Percentiles rank a stretch among this genome's conserved stretches.
Conservation (phyloP, 495 filamentous ascomycete genomes). For the Penicillium psychrofluorescens region DNA sequence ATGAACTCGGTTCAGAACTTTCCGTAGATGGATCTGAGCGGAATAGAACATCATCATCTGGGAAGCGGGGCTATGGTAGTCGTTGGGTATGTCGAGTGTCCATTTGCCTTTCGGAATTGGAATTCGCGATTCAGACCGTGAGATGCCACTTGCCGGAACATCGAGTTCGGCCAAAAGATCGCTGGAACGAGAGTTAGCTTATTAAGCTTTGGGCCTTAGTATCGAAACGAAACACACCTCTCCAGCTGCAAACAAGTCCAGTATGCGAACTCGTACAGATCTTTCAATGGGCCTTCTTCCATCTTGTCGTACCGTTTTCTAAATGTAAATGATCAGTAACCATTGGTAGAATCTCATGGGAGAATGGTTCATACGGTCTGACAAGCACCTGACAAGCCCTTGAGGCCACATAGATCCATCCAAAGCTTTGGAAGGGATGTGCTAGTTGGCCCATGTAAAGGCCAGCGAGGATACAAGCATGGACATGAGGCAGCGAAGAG, state of each 20-base stretch:
- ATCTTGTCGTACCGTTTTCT: slow-evolving; percentile 31
- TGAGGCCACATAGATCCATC: slow-evolving; percentile 76
- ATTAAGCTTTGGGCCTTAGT: neutral
- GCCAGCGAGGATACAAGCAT: slow-evolving; percentile 79
- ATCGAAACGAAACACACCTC: slow-evolving; percentile 47
- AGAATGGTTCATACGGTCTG: slow-evolving; percentile 50
- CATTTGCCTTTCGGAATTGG: slow-evolving; percentile 46
- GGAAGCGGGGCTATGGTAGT: slow-evolving; percentile 19
- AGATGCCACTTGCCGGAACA: slow-evolving; percentile 70
- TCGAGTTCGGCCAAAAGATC: slow-evolving; percentile 89
- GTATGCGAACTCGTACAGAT: slow-evolving; percentile 68
- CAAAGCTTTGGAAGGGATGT: slow-evolving; percentile 82
- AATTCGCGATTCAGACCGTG: slow-evolving; percentile 63
- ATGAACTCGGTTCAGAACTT: slow-evolving; percentile 78
- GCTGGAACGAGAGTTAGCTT: slow-evolving; percentile 33
- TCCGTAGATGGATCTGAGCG: slow-evolving; percentile 79
- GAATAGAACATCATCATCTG: slow-evolving; percentile 67
- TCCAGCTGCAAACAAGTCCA: slow-evolving; percentile 95
- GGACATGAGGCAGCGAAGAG: slow-evolving; percentile 71
- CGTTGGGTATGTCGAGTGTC: slow-evolving; percentile 24
- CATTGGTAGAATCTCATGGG: no score
- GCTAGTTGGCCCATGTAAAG: slow-evolving; percentile 84
- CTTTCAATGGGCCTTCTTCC: slow-evolving; percentile 20
- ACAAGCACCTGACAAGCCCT: slow-evolving; percentile 69
- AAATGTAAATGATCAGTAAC: neutral